Conservation (phyloP, 257 asterid genomes). For the Nicotiana obtusifolia region DNA sequence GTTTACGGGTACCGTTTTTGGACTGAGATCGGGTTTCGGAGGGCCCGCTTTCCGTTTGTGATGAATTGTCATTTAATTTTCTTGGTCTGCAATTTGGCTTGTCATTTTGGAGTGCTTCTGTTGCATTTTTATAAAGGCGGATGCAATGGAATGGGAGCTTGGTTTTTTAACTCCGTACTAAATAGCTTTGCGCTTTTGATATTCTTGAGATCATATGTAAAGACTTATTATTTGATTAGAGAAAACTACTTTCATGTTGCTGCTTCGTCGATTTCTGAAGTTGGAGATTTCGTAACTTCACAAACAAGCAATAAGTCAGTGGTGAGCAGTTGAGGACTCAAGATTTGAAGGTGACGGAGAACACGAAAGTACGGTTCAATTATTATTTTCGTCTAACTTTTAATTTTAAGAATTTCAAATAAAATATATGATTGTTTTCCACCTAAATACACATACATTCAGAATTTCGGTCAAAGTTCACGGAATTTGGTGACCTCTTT, state of each 20-base stretch:
- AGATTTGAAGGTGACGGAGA: too few relatives aligned
- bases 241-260: neutral
- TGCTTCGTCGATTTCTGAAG: neutral
- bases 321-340: too few relatives aligned
- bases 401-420: too few relatives aligned
- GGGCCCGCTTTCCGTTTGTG: slow-evolving; percentile 30
- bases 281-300: neutral
- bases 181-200: slow-evolving; percentile 37
- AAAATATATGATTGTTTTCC: too few relatives aligned
- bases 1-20: slow-evolving; percentile 48
- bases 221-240: slow-evolving; percentile 2
- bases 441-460: too few relatives aligned
- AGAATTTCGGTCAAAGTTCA: too few relatives aligned
- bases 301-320: neutral
- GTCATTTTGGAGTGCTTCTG: slow-evolving; percentile 52
- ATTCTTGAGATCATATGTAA: slow-evolving; percentile 37
- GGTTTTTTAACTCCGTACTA: slow-evolving; percentile 55
- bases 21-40: slow-evolving; percentile 36
- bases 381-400: too few relatives aligned
- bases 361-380: too few relatives aligned
- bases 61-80: slow-evolving; percentile 38
- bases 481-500: too few relatives aligned
- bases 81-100: slow-evolving; percentile 31
- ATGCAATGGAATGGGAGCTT: slow-evolving; percentile 87
- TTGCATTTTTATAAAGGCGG: slow-evolving; percentile 68